phyloP scores from a whole-genome alignment of 805 yeast genomes.

The Candida loeiensis region DNA sequence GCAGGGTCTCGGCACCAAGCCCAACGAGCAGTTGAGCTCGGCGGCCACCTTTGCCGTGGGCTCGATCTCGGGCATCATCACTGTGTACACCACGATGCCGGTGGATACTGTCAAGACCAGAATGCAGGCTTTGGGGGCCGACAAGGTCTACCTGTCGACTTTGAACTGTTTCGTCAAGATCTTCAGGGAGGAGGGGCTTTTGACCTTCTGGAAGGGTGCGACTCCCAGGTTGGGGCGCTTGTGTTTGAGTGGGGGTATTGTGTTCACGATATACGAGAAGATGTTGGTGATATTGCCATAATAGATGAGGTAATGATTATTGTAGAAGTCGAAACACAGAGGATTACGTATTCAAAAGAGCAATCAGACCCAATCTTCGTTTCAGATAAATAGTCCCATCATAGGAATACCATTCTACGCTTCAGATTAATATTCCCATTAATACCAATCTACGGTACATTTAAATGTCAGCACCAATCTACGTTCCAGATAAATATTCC shows the following conservation, averaged over 20 bases:
- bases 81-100: conserved; percentile 93
- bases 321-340: too few species aligned
- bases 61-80: conserved; percentile 82
- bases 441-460: too few species aligned
- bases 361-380: too few species aligned
- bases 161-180: conserved; percentile 77
- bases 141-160: conserved; percentile 66
- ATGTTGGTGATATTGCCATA: conserved; percentile 55
- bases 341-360: too few species aligned
- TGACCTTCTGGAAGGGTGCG: conserved; percentile 97
- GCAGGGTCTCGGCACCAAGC: conserved; percentile 60
- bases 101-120: conserved; percentile 94
- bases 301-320: too few species aligned
- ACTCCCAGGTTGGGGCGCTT: conserved; percentile 94
- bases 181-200: conserved; percentile 81
- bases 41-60: conserved; percentile 84
- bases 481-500: too few species aligned
- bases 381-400: too few species aligned
- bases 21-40: conserved; percentile 72
- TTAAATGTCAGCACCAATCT: too few species aligned
- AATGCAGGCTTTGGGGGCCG: conserved; percentile 90
- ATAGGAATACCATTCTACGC: too few species aligned
- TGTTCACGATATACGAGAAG: conserved; percentile 92
- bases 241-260: conserved; percentile 93
- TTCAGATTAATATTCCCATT: too few species aligned